Percentiles rank a stretch among this genome's conserved stretches.
Evolutionary conservation across 345 rosid species (phyloP).

Genomic region (Alliaria petiolata): DNA sequence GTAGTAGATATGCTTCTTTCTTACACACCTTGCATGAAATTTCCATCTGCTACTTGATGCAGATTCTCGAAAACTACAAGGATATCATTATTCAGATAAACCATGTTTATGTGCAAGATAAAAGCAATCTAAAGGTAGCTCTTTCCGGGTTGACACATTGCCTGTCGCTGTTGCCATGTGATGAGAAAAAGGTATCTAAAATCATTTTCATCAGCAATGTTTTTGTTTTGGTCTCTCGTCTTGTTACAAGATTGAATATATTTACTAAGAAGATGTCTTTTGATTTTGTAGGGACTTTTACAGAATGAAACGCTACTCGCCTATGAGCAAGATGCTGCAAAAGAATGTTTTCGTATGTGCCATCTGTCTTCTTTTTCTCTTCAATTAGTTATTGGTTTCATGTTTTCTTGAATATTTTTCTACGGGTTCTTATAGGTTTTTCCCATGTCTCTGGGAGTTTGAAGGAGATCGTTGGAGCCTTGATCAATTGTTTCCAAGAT

Average conservation of each 20-base stretch:
- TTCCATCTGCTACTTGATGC: constrained; percentile 2
- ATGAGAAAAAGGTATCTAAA: constrained; percentile 43
- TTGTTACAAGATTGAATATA: neutral
- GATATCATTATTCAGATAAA: constrained; percentile 52
- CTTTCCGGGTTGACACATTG: constrained; percentile 71
- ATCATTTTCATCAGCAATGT: neutral
- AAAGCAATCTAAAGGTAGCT: constrained; percentile 58
- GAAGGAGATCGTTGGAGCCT: constrained; percentile 65
- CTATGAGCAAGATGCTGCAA: constrained; percentile 48
- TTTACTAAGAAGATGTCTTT: too few species aligned
- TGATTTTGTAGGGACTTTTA: constrained; percentile 29
- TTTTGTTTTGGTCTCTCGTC: neutral
- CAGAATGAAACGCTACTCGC: constrained; percentile 46
- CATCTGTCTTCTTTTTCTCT: constrained; percentile 7
- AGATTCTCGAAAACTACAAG: constrained; percentile 82
- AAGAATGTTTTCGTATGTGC: constrained; percentile 56
- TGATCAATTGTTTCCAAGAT: constrained; percentile 66
- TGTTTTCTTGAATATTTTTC: constrained; percentile 6
- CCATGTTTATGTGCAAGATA: constrained; percentile 65
- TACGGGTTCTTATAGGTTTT: constrained; percentile 38
- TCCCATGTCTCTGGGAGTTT: constrained; percentile 44
- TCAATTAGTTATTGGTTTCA: neutral
- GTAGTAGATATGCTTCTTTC: neutral
- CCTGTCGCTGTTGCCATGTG: constrained; percentile 59
- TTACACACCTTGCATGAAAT: neutral